These are phyloP conservation scores for Ascocoryne sarcoides DNA, from an alignment of 2,329 filamentous ascomycete species.

Conservation along the genomic window DNA sequence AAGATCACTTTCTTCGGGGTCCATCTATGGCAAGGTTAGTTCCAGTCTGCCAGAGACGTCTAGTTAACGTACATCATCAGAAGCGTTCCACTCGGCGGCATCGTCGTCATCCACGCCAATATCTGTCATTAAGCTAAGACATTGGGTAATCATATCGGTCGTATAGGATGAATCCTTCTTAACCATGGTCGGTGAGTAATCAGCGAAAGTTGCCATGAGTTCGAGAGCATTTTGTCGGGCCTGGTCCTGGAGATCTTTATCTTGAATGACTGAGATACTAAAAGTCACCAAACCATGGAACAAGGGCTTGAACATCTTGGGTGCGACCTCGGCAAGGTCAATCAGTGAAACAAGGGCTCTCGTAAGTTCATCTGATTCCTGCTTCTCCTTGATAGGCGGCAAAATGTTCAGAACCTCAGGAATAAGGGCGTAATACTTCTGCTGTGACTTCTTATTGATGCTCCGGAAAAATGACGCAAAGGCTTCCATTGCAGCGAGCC, in stretches of 20 bases:
- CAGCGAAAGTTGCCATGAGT: constrained; percentile 95
- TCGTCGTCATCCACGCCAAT: constrained; percentile 92
- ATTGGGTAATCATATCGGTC: constrained; percentile 96
- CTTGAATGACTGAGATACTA: constrained; percentile 85
- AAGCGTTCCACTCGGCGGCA: constrained; percentile 83
- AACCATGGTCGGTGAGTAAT: constrained; percentile 90
- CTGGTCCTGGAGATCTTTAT: constrained; percentile 87
- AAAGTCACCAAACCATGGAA: constrained; percentile 91
- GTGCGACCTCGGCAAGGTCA: constrained; percentile 85
- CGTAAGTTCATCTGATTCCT: constrained; percentile 84
- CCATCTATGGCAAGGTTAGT: constrained; percentile 47
- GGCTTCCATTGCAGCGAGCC: constrained; percentile 89
- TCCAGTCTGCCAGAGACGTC: not conserved
- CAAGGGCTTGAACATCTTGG: constrained; percentile 95
- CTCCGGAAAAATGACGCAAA: constrained; percentile 95
- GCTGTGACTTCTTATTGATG: constrained; percentile 76
- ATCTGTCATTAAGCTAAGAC: constrained; percentile 95
- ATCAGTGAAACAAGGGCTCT: constrained; percentile 86
- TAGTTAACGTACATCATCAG: constrained; percentile 62
- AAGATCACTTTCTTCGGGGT: constrained; percentile 89
- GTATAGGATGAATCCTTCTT: constrained; percentile 89
- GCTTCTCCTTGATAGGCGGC: constrained; percentile 83
- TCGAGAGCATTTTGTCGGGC: constrained; percentile 92
- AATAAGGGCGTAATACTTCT: constrained; percentile 79
- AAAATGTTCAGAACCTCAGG: constrained; percentile 91